A percentile compares a stretch with the other conserved stretches of the same genome.
Evolutionary conservation across 208 protist species (phyloP).

Genomic region (Acanthamoeba castellanii): DNA sequence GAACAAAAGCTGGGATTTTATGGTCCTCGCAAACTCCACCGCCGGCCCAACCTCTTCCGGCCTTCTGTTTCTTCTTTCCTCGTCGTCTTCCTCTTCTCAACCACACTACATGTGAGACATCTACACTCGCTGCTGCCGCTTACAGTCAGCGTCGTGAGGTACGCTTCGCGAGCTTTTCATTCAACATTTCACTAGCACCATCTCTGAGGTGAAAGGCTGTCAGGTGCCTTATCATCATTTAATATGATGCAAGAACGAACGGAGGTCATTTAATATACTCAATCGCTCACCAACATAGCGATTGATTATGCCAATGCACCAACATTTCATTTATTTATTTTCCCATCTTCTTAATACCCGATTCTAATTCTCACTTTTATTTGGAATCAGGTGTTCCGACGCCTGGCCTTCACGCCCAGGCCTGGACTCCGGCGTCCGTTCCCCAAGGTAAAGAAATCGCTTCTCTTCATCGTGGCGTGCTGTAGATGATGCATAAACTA

Average conservation of each 20-base stretch:
- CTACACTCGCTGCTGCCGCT: too few species aligned
- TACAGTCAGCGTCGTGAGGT: neutral
- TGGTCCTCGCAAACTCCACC: neutral
- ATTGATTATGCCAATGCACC: slow-evolving; percentile 19
- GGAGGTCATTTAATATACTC: slow-evolving; percentile 38
- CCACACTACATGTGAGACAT: neutral
- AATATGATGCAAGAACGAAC: slow-evolving; percentile 17
- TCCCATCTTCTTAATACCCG: neutral
- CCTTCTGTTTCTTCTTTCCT: neutral
- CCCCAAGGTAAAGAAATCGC: neutral
- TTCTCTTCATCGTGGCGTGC: too few species aligned
- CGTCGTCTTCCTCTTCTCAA: neutral
- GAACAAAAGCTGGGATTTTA: neutral
- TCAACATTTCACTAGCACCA: neutral
- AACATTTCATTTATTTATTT: neutral
- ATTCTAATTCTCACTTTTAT: neutral
- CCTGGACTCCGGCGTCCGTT: neutral
- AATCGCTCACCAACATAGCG: neutral
- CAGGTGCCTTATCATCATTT: slow-evolving; percentile 29
- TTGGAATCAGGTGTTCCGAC: neutral
- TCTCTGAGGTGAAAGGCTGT: slow-evolving; percentile 55
- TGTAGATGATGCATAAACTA: slow-evolving; percentile 24
- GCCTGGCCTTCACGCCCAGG: neutral
- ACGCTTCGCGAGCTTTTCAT: neutral
- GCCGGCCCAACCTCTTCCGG: neutral